phyloP scores from a whole-genome alignment of 306 rosid genomes.

The Vicia villosa region DNA sequence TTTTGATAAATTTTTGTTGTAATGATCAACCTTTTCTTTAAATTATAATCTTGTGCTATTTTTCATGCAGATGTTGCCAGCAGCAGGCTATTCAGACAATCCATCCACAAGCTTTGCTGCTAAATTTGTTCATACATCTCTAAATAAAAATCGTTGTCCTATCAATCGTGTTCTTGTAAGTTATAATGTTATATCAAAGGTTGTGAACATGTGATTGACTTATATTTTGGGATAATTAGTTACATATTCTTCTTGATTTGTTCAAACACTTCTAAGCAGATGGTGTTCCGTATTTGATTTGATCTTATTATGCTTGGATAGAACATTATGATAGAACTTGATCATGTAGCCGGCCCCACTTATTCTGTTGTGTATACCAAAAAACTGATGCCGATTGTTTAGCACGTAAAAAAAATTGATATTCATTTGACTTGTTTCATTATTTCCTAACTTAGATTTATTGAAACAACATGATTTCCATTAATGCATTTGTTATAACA shows the following conservation, averaged over 20 bases:
- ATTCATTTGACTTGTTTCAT: neutral
- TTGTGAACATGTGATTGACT: slow-evolving; percentile 20
- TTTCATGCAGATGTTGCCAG: slow-evolving; percentile 78
- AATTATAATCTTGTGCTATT: slow-evolving; percentile 29
- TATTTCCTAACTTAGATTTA: slow-evolving; percentile 1
- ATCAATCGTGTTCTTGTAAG: slow-evolving; percentile 94
- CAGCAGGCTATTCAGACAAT: slow-evolving; percentile 88
- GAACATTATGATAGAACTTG: neutral
- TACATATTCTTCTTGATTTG: slow-evolving; percentile 10
- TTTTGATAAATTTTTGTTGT: neutral
- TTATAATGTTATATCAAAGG: slow-evolving; percentile 43
- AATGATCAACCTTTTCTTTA: slow-evolving; percentile 18
- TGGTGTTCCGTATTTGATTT: slow-evolving; percentile 9
- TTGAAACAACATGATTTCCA: neutral
- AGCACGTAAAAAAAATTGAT: neutral
- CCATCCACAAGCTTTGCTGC: slow-evolving; percentile 96
- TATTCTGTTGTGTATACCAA: too few species aligned
- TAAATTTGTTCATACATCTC: slow-evolving; percentile 93
- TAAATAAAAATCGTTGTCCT: slow-evolving; percentile 91
- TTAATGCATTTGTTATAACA: neutral
- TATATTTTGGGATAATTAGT: slow-evolving; percentile 26
- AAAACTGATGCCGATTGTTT: slow-evolving; percentile 10
- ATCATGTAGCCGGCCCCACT: too few species aligned
- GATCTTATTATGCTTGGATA: slow-evolving; percentile 15
- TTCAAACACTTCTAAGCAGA: slow-evolving; percentile 23